phyloP scores from a whole-genome alignment of 2,329 filamentous ascomycete species.

The Fusarium floridanum region DNA sequence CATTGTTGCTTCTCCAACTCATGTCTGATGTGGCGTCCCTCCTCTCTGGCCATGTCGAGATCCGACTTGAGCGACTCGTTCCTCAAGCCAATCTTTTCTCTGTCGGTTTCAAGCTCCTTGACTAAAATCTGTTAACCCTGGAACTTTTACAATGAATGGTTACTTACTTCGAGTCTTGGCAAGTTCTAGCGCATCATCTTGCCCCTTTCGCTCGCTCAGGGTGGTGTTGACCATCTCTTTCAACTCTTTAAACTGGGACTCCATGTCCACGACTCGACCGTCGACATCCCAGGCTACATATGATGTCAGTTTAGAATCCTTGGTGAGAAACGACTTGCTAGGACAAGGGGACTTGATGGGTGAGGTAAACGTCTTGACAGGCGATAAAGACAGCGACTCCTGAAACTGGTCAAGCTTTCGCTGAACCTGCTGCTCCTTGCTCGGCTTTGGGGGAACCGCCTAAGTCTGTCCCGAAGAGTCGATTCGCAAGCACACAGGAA shows the following conservation, averaged over 20 bases:
- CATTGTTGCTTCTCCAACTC: constrained; percentile 54
- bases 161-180: constrained; percentile 81
- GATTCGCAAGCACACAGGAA: constrained; percentile 19
- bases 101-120: constrained; percentile 62
- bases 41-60: constrained; percentile 60
- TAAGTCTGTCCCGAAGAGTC: constrained; percentile 47
- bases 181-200: constrained; percentile 80
- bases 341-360: constrained; percentile 59
- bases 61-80: constrained; percentile 72
- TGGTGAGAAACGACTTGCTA: constrained; percentile 72
- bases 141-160: rapidly evolving
- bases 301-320: constrained; percentile 76
- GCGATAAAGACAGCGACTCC: constrained; percentile 47
- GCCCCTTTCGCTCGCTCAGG: constrained; percentile 73
- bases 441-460: constrained; percentile 51
- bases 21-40: constrained; percentile 51
- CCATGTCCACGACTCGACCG: constrained; percentile 80
- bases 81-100: constrained; percentile 60
- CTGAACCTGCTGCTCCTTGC: constrained; percentile 45
- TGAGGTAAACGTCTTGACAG: constrained; percentile 52
- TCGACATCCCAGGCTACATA: constrained; percentile 84
- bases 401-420: constrained; percentile 51
- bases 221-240: constrained; percentile 79
- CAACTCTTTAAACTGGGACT: constrained; percentile 78
- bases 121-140: constrained; percentile 51